Conservation (phyloP, 768 basidiomycete genomes). For the Trametes villosa region DNA sequence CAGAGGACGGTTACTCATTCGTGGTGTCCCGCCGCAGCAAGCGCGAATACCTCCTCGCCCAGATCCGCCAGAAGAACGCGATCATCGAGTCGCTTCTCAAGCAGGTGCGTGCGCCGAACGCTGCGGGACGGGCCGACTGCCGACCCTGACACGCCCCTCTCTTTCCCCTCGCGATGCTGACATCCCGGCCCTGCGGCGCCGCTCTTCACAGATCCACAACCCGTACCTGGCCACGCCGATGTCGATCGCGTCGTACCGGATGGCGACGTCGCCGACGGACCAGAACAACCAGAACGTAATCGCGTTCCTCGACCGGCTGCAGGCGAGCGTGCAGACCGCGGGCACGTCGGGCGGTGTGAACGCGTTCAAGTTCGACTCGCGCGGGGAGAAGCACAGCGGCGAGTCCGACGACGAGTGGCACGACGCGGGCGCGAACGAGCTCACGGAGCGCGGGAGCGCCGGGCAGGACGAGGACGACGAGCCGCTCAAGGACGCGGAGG, state of each 20-base stretch:
- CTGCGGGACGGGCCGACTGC: too few species aligned
- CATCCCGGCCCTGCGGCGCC: background rate
- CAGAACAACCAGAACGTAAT: conserved; percentile 66
- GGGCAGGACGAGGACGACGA: conserved; percentile 30
- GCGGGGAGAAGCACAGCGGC: conserved; percentile 37
- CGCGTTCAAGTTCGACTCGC: conserved; percentile 51
- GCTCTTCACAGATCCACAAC: conserved; percentile 63
- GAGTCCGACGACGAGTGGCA: conserved; percentile 31
- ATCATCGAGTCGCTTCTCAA: conserved; percentile 86
- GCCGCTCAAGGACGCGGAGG: conserved; percentile 45
- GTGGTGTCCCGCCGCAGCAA: conserved; percentile 56
- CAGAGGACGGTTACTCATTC: conserved; percentile 30
- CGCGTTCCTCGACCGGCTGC: conserved; percentile 74
- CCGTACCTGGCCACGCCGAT: conserved; percentile 81
- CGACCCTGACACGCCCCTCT: background rate
- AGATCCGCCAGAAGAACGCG: conserved; percentile 85
- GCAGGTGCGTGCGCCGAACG: conserved; percentile 72
- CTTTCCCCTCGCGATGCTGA: background rate
- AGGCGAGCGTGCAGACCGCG: conserved; percentile 59
- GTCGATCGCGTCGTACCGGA: conserved; percentile 76
- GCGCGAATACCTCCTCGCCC: conserved; percentile 83
- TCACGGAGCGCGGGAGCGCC: conserved; percentile 31
- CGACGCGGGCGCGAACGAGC: conserved; percentile 18
- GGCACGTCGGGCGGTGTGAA: conserved; percentile 46
- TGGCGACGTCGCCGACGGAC: conserved; percentile 79